phyloP scores from a whole-genome alignment of 768 basidiomycete species.

The Trametopsis cervina region DNA sequence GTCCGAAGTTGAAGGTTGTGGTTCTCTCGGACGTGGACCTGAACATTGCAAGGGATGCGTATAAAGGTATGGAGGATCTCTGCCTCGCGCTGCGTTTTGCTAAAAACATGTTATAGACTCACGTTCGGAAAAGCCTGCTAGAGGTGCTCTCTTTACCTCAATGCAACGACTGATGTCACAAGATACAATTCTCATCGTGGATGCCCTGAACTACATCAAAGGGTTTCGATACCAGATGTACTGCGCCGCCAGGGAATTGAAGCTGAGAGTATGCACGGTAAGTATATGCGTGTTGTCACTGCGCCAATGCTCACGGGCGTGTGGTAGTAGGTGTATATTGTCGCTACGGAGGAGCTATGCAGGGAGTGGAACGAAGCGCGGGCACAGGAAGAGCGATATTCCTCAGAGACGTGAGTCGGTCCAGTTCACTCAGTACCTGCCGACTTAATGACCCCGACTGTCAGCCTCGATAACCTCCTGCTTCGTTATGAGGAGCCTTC shows the following conservation, averaged over 20 bases:
- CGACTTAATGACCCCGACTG: not conserved
- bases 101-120: conserved; percentile 42
- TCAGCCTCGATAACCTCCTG: conserved; percentile 80
- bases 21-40: conserved; percentile 73
- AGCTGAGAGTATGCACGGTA: conserved; percentile 83
- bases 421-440: conserved; percentile 6
- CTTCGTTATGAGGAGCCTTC: conserved; percentile 93
- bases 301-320: not conserved
- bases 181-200: conserved; percentile 81
- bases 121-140: conserved; percentile 80
- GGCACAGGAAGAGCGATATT: conserved; percentile 44
- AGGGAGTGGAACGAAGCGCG: conserved; percentile 65
- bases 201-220: conserved; percentile 95
- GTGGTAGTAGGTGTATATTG: conserved; percentile 59
- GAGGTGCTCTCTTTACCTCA: conserved; percentile 77
- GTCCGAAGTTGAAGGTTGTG: conserved; percentile 37
- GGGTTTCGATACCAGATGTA: conserved; percentile 98
- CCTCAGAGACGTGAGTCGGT: conserved; percentile 56
- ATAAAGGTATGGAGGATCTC: conserved; percentile 51
- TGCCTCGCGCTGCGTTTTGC: not conserved
- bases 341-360: conserved; percentile 69
- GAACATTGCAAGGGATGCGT: conserved; percentile 54
- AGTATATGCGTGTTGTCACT: conserved; percentile 21
- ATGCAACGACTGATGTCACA: conserved; percentile 66
- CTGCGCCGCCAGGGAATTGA: conserved; percentile 87